phyloP scores from a whole-genome alignment of 768 basidiomycete species.

The Podaxis sp. region DNA sequence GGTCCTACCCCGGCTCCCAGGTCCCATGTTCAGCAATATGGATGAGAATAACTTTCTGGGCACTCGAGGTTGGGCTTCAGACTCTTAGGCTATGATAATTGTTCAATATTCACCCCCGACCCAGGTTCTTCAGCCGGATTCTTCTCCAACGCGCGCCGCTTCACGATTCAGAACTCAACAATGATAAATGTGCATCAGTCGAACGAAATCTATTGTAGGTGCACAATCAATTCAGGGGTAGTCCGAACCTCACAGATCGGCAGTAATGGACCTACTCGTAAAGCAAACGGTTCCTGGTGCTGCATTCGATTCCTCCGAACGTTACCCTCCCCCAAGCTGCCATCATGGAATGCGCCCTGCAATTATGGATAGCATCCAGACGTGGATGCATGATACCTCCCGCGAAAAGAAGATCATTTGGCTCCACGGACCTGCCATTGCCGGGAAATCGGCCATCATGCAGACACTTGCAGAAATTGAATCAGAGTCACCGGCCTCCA shows the following conservation, averaged over 20 bases:
- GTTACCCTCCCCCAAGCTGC: not conserved
- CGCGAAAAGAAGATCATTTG: not conserved
- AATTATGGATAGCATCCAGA: not conserved
- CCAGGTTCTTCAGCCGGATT: not conserved
- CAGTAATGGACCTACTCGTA: not conserved
- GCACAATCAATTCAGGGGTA: not conserved
- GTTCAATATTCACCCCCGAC: not conserved
- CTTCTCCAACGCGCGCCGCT: not conserved
- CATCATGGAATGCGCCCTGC: not conserved
- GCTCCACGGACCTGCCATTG: not conserved
- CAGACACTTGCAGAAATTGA: not conserved
- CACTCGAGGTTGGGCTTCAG: too few relatives aligned
- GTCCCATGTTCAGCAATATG: too few relatives aligned
- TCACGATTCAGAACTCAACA: not conserved
- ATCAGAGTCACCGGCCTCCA: not conserved
- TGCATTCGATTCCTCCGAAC: not conserved
- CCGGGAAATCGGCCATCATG: constrained; percentile 1
- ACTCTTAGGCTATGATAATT: too few relatives aligned
- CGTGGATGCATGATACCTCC: not conserved
- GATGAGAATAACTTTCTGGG: too few relatives aligned
- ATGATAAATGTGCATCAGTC: not conserved
- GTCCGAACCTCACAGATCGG: not conserved
- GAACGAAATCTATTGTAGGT: not conserved
- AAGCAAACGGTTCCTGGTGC: not conserved
- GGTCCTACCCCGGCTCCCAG: too few relatives aligned